phyloP scores from a whole-genome alignment of 2,329 filamentous ascomycete genomes.

The Nemania sp. region DNA sequence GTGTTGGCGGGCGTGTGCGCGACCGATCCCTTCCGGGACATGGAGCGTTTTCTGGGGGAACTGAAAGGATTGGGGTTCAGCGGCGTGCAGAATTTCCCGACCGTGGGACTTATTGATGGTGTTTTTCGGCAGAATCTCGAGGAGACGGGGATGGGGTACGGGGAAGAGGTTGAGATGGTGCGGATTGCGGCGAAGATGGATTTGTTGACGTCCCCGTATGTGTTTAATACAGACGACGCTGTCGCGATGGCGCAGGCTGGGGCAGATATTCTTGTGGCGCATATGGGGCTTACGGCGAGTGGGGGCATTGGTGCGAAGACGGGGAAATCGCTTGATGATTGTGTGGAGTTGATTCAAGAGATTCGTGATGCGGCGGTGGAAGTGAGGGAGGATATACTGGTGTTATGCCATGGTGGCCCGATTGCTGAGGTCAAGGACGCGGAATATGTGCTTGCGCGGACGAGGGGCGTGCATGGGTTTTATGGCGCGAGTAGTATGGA shows the following conservation, averaged over 20 bases:
- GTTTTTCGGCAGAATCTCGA: slow-evolving; percentile 68
- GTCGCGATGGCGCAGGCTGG: slow-evolving; percentile 65
- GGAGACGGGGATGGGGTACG: slow-evolving; percentile 72
- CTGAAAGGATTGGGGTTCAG: slow-evolving; percentile 66
- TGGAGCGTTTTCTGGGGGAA: slow-evolving; percentile 61
- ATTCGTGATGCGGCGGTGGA: slow-evolving; percentile 63
- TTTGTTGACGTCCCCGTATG: slow-evolving; percentile 70
- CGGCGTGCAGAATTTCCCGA: slow-evolving; percentile 75
- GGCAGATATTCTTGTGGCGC: slow-evolving; percentile 68
- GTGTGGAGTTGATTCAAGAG: slow-evolving; percentile 61
- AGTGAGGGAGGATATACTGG: slow-evolving; percentile 62
- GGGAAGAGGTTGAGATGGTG: slow-evolving; percentile 68
- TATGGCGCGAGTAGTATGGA: slow-evolving; percentile 74
- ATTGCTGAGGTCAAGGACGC: slow-evolving; percentile 68
- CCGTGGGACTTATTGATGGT: slow-evolving; percentile 71
- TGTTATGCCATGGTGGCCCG: slow-evolving; percentile 72
- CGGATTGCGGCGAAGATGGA: slow-evolving; percentile 60
- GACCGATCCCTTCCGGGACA: slow-evolving; percentile 69
- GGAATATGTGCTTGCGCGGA: slow-evolving; percentile 61
- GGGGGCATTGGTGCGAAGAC: slow-evolving; percentile 67
- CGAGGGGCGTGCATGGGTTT: slow-evolving; percentile 69
- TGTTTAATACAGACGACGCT: slow-evolving; percentile 66
- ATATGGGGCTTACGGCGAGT: slow-evolving; percentile 68
- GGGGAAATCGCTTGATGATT: slow-evolving; percentile 66
- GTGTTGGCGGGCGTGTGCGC: slow-evolving; percentile 73